Conservation (phyloP, 805 yeast species). For the Cyberlindnera euphorbiiphila region DNA sequence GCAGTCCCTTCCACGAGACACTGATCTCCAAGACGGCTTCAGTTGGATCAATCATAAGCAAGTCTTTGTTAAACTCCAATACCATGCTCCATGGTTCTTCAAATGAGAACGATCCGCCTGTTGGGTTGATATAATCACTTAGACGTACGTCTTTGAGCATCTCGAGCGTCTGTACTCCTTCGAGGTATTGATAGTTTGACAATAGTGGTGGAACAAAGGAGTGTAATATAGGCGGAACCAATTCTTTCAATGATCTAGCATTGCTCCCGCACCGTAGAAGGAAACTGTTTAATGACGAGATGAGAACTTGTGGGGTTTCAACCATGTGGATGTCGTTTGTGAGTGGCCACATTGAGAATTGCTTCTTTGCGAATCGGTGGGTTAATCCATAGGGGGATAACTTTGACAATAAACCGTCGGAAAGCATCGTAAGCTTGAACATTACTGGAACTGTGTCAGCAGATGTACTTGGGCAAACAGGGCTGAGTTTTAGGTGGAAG, state of each 20-base stretch:
- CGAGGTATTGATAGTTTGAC: conserved; percentile 5
- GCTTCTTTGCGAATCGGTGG: conserved; percentile 14
- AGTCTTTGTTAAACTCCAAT: conserved; percentile 23
- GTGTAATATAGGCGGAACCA: conserved; percentile 19
- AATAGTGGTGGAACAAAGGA: conserved; percentile 22
- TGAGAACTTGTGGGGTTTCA: conserved; percentile 17
- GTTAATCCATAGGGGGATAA: conserved; percentile 11
- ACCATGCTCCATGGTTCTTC: conserved; percentile 17
- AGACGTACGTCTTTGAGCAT: conserved; percentile 17
- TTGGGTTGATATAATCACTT: conserved; percentile 12
- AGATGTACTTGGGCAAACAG: conserved; percentile 3
- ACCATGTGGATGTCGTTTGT: conserved; percentile 24
- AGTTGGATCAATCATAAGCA: conserved; percentile 19
- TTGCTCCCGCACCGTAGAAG: conserved; percentile 16
- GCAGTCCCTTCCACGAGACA: conserved; percentile 24
- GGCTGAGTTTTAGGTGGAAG: conserved; percentile 18
- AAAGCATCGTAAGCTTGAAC: conserved; percentile 22
- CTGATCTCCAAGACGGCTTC: conserved; percentile 18
- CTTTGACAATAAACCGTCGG: conserved; percentile 14
- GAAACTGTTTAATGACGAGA: conserved; percentile 21
- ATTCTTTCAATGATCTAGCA: conserved; percentile 4
- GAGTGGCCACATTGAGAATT: conserved; percentile 24
- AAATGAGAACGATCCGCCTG: conserved; percentile 4
- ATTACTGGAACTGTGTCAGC: conserved; percentile 17
- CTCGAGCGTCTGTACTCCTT: conserved; percentile 6